Evolutionary conservation across 805 yeast species (phyloP), one percentile per base, ranked within the genome.

Genomic region (Candida berthetii): DNA sequence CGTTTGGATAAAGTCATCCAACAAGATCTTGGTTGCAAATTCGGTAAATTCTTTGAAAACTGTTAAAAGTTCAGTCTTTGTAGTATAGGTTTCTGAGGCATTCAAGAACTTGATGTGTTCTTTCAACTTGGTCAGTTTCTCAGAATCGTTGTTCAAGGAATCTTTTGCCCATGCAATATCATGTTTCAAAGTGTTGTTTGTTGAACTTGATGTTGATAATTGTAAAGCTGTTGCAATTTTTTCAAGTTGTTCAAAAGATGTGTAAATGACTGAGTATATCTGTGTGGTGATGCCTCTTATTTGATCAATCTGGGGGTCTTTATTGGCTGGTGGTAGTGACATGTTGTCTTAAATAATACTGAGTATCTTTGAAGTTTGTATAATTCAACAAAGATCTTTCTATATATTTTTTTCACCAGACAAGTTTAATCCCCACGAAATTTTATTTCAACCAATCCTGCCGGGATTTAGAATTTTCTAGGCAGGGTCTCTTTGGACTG

Each of bases 21-120:
- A 20, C 4, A 50, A 38, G 24, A 46, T 45, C 27, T 31, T 14
- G 11, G 32, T 32, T 2, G 33, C n/a, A 38, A 51, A 51, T 14
- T 42, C 51, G 16, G 38, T 34, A 7, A 51, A 40, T 35, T 51
- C 53, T 5, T 41, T 39, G 37, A 51, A 49, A 18, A 45, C 48
- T 8, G 36, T 33, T 6, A 51, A 17, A 14, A 51, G 36, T 29
- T 51, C 55, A 9, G 41, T 43, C 29, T 46, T 44, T 2, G 48
- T 46, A 1, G 52, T 49, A n/a, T 39, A 34, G 9, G 55, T 51
- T 20, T 51, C 55, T 24, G 49, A 46, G 1, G 53, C 53, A 16
- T 37, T 43, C 17, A 51, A 20, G 40, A 49, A 48, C 32, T 40
- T 28, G 18, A 49, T 37, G 32, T 51, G 55, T 3, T 41, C 33